Evolutionary conservation across 108 stramenopile species (phyloP).

Genomic region (Pseudonitzschia multiseries): DNA sequence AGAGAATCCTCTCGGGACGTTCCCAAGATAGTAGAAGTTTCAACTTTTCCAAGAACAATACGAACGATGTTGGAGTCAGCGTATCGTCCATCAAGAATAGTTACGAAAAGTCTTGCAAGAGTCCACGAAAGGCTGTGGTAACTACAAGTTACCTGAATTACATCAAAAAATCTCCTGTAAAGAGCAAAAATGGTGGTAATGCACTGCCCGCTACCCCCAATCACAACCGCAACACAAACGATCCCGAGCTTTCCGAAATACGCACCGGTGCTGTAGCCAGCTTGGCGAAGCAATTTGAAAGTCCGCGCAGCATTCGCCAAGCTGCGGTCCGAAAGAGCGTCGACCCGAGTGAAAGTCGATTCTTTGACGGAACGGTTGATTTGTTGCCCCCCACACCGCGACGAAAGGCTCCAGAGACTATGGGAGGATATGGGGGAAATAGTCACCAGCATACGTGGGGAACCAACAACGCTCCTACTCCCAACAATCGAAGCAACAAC

Average conservation of each 20-base stretch:
- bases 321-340: background rate
- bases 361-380: background rate
- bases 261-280: background rate
- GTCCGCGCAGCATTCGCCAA: background rate
- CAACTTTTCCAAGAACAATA: background rate
- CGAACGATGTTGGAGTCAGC: background rate
- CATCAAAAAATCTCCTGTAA: constrained; percentile 3
- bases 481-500: background rate
- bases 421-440: background rate
- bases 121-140: background rate
- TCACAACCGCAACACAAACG: background rate
- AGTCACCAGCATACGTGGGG: background rate
- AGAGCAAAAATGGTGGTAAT: background rate
- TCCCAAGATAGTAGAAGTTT: background rate
- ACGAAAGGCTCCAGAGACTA: background rate
- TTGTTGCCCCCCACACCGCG: constrained; percentile 11
- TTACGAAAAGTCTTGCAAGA: background rate
- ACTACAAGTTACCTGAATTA: background rate
- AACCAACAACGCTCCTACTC: background rate
- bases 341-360: background rate
- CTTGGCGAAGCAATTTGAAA: constrained; percentile 5
- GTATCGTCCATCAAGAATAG: background rate
- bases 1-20: background rate
- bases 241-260: background rate
- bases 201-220: background rate